Conservation (phyloP, 2,329 filamentous ascomycete species). For the Verticillium nonalfalfae region DNA sequence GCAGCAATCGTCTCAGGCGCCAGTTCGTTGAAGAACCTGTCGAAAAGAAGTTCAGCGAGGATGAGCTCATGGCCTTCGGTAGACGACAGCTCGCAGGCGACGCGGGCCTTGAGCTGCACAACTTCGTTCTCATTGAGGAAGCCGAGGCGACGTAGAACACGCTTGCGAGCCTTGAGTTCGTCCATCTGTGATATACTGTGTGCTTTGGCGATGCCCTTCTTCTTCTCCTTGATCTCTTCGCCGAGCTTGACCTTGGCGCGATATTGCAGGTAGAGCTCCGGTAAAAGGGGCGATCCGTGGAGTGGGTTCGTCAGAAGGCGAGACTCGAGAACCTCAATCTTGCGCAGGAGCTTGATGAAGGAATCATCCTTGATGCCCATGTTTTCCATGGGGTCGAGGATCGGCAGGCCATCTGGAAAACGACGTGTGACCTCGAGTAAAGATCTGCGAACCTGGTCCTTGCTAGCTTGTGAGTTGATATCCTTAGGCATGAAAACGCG, state of each 20-base stretch:
- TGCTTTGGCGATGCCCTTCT: conserved; percentile 79
- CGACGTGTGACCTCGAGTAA: conserved; percentile 76
- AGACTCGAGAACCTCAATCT: conserved; percentile 95
- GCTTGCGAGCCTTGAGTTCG: conserved; percentile 92
- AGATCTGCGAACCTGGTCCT: conserved; percentile 59
- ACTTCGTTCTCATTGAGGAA: conserved; percentile 97
- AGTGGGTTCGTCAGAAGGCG: conserved; percentile 82
- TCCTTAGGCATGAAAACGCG: conserved; percentile 79
- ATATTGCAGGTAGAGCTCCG: conserved; percentile 83
- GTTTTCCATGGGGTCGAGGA: conserved; percentile 89
- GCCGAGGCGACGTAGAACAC: conserved; percentile 84
- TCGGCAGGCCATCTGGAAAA: conserved; percentile 86
- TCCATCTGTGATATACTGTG: conserved; percentile 89
- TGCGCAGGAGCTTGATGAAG: conserved; percentile 88
- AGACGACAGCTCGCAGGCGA: conserved; percentile 95
- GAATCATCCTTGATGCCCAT: conserved; percentile 91
- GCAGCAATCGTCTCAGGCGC: conserved; percentile 82
- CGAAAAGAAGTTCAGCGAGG: conserved; percentile 88
- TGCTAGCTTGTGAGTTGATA: conserved; percentile 59
- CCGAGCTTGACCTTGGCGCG: conserved; percentile 68
- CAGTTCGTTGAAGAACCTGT: conserved; percentile 96
- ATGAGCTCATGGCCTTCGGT: conserved; percentile 86
- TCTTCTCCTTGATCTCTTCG: conserved; percentile 78
- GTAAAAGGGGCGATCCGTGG: conserved; percentile 80
- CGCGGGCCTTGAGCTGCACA: conserved; percentile 92